Conservation (phyloP, 495 filamentous ascomycete genomes). For the Penicillium coffeae region DNA sequence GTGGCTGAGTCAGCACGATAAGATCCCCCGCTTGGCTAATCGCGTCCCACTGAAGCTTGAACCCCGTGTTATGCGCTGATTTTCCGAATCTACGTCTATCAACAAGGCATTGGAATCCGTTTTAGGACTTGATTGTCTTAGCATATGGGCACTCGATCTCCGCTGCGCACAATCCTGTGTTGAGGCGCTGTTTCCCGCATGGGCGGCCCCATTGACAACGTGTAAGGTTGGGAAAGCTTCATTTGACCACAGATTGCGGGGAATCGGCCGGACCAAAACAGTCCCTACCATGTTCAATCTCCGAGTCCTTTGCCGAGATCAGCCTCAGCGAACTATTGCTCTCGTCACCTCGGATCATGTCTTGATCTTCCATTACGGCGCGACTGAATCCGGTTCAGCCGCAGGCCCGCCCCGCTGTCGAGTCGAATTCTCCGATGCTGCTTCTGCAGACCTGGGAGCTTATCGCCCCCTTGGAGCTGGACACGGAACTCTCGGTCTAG, state of each 20-base stretch:
- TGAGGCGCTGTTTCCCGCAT: not conserved
- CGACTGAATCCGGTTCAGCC: constrained; percentile 48
- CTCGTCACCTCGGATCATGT: constrained; percentile 73
- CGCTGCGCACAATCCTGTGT: not conserved
- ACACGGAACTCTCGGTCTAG: constrained; percentile 84
- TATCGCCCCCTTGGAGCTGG: constrained; percentile 75
- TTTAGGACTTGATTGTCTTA: not conserved
- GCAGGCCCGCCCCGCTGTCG: constrained; percentile 61
- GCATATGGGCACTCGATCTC: not conserved
- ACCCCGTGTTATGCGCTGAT: not conserved
- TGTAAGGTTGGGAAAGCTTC: not conserved
- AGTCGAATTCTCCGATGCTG: constrained; percentile 74
- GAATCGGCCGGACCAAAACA: not conserved
- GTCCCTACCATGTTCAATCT: constrained; percentile 35
- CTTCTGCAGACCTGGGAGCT: constrained; percentile 62
- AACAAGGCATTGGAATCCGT: not conserved
- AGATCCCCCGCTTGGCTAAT: constrained; percentile 1
- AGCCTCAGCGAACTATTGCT: constrained; percentile 80
- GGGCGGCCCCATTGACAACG: not conserved
- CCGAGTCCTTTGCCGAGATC: constrained; percentile 51
- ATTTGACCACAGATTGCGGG: not conserved
- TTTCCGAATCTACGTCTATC: not conserved
- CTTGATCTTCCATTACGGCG: constrained; percentile 75
- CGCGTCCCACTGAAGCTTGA: not conserved
- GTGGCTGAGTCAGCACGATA: constrained; percentile 17